phyloP scores from a whole-genome alignment of 441 rosid species.

The Manihot esculenta region DNA sequence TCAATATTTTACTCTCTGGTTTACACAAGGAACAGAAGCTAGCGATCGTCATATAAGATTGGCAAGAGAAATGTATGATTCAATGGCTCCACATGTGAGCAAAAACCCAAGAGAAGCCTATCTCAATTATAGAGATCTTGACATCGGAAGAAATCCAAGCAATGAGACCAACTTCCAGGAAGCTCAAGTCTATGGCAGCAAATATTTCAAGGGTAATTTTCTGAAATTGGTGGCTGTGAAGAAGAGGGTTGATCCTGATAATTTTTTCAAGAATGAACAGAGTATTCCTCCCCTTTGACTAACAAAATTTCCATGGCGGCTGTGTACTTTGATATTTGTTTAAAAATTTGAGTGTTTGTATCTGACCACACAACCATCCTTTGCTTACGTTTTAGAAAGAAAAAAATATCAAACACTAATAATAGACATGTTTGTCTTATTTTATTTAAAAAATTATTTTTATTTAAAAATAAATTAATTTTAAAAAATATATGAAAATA shows the following conservation, averaged over 20 bases:
- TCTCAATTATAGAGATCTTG: conserved; percentile 62
- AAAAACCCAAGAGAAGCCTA: conserved; percentile 49
- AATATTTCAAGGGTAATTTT: conserved; percentile 49
- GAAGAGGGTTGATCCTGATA: conserved; percentile 45
- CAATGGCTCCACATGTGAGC: conserved; percentile 52
- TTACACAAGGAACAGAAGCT: conserved; percentile 22
- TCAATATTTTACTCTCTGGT: conserved; percentile 37
- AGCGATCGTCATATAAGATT: conserved; percentile 29
- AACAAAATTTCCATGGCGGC: neutral
- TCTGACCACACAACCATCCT: too few species aligned
- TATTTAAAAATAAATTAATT: too few species aligned
- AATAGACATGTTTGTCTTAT: too few species aligned
- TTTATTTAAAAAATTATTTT: too few species aligned
- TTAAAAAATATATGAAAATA: too few species aligned
- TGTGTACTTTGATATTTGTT: too few species aligned
- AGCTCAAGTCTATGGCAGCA: conserved; percentile 44
- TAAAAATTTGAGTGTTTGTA: too few species aligned
- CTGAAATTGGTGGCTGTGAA: conserved; percentile 47
- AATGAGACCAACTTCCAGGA: conserved; percentile 11
- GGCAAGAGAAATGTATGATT: conserved; percentile 41
- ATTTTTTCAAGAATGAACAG: conserved; percentile 50
- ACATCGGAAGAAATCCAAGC: conserved; percentile 22
- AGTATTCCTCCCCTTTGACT: conserved; percentile 33
- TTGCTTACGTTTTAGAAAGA: too few species aligned
- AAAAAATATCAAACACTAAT: too few species aligned